Evolutionary conservation across 805 yeast species (phyloP).

Genomic region (Yamadazyma takamatsuzukensis): DNA sequence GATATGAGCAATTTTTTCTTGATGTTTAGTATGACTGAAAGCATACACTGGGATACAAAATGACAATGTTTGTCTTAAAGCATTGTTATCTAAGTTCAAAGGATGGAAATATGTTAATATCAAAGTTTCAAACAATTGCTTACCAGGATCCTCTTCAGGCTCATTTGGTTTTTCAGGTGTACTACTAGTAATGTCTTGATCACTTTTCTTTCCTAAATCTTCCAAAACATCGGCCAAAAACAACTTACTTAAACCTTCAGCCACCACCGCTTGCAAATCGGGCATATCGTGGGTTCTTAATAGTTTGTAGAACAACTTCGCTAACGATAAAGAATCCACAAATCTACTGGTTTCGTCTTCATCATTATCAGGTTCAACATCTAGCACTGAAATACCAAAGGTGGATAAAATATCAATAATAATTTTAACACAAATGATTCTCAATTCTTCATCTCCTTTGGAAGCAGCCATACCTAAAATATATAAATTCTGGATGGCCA

Average conservation of each 20-base stretch:
- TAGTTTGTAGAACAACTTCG: slow-evolving; percentile 65
- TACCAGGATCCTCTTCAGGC: slow-evolving; percentile 25
- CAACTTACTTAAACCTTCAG: slow-evolving; percentile 82
- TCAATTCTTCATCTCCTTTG: slow-evolving; percentile 60
- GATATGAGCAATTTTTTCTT: slow-evolving; percentile 56
- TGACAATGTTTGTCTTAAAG: slow-evolving; percentile 72
- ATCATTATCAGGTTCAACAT: slow-evolving; percentile 33
- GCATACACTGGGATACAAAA: slow-evolving; percentile 89
- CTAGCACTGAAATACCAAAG: slow-evolving; percentile 69
- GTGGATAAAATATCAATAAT: slow-evolving; percentile 76
- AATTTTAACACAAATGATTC: slow-evolving; percentile 60
- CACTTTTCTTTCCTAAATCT: slow-evolving; percentile 52
- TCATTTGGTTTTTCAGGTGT: slow-evolving; percentile 14
- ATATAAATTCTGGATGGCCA: slow-evolving; percentile 61
- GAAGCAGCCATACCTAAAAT: slow-evolving; percentile 69
- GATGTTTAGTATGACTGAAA: slow-evolving; percentile 71
- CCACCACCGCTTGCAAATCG: slow-evolving; percentile 72
- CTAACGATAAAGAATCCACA: slow-evolving; percentile 63
- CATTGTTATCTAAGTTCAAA: slow-evolving; percentile 54
- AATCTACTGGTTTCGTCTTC: slow-evolving; percentile 30
- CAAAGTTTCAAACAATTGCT: slow-evolving; percentile 59
- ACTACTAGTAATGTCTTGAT: no score
- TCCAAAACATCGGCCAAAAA: slow-evolving; percentile 71
- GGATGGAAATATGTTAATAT: slow-evolving; percentile 76
- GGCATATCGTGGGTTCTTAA: slow-evolving; percentile 56